A percentile compares a stretch with the other conserved stretches of the same genome.
Conservation (phyloP, 345 rosid species). For the Trapa incisa region DNA sequence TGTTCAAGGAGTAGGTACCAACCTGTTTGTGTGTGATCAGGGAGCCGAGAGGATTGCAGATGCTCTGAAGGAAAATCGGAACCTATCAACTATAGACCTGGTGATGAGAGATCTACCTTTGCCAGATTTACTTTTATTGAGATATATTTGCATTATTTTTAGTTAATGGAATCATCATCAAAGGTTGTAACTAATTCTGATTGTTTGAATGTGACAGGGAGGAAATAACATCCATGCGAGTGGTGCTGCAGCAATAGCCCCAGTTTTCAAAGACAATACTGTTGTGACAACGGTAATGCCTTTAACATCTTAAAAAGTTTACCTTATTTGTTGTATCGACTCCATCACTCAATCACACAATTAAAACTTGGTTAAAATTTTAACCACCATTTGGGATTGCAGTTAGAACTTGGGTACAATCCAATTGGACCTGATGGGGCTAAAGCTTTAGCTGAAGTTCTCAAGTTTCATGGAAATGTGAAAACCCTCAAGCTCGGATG, state of each 20-base stretch:
- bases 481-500: conserved; percentile 87
- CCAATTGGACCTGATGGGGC: conserved; percentile 86
- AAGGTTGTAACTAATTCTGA: background rate
- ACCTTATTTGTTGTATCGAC: background rate
- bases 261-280: conserved; percentile 62
- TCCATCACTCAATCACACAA: conserved; percentile 22
- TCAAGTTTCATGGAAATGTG: conserved; percentile 83
- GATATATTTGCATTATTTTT: background rate
- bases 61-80: conserved; percentile 72
- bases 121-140: background rate
- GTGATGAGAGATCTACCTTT: conserved; percentile 24
- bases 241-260: conserved; percentile 66
- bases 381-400: conserved; percentile 9
- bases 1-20: background rate
- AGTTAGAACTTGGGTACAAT: conserved; percentile 91
- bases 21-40: conserved; percentile 25
- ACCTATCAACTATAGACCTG: conserved; percentile 66
- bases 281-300: conserved; percentile 56
- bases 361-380: conserved; percentile 57
- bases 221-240: conserved; percentile 81
- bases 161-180: background rate
- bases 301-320: background rate
- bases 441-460: conserved; percentile 72
- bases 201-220: conserved; percentile 34
- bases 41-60: conserved; percentile 83